Percentiles rank a stretch among this genome's conserved stretches.
Evolutionary conservation across 208 protist genomes (phyloP).

Genomic region (Leishmania amazonensis): DNA sequence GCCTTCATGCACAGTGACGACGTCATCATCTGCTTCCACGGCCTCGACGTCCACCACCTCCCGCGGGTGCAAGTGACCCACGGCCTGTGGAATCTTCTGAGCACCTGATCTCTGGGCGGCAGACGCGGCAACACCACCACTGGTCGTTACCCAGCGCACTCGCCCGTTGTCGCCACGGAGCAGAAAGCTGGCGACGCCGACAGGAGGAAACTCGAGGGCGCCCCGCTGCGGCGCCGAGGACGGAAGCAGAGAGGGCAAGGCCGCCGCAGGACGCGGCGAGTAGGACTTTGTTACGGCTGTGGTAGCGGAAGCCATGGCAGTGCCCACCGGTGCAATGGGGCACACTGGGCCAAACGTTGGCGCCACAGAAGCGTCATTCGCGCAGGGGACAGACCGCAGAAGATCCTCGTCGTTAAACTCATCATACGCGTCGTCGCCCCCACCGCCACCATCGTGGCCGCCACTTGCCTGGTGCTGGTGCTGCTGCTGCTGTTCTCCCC

Average conservation of each 20-base stretch:
- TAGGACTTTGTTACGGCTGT: not conserved
- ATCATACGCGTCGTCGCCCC: constrained; percentile 16
- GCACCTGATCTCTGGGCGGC: not conserved
- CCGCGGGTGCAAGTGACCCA: no score
- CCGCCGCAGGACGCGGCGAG: not conserved
- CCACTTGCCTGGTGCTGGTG: not conserved
- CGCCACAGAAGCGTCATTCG: constrained; percentile 33
- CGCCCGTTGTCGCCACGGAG: constrained; percentile 64
- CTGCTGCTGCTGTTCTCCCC: constrained; percentile 4
- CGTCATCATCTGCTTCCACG: not conserved
- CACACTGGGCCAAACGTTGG: not conserved
- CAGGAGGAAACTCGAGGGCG: constrained; percentile 35
- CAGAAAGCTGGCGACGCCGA: constrained; percentile 42
- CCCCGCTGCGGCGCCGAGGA: not conserved
- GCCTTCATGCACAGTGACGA: not conserved
- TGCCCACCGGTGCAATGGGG: not conserved
- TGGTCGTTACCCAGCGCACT: constrained; percentile 57
- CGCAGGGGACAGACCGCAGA: constrained; percentile 42
- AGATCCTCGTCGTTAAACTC: constrained; percentile 53
- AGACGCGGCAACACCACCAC: not conserved
- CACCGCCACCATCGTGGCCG: not conserved
- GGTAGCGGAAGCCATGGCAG: not conserved
- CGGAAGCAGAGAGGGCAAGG: not conserved
- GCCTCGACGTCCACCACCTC: not conserved
- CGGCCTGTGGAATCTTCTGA: not conserved